Conservation (phyloP, 108 stramenopile genomes). For the Cyclotella kingstonii region DNA sequence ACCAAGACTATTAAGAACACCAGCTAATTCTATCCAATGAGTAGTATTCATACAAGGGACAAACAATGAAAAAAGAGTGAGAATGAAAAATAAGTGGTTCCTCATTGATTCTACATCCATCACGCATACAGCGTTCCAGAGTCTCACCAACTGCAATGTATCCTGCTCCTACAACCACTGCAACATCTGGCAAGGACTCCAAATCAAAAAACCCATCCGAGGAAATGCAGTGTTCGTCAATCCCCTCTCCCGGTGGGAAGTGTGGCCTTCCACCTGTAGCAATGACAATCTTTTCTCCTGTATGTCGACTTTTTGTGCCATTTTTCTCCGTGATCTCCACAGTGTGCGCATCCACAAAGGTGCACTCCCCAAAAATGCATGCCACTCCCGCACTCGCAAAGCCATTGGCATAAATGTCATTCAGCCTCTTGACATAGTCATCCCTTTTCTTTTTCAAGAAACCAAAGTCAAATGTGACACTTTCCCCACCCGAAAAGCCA, state of each 20-base stretch:
- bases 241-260: constrained; percentile 64
- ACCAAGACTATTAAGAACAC: constrained; percentile 84
- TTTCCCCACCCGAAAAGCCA: constrained; percentile 34
- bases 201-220: constrained; percentile 94
- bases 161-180: constrained; percentile 95
- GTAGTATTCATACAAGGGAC: background rate
- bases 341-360: constrained; percentile 55
- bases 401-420: constrained; percentile 80
- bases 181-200: constrained; percentile 75
- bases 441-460: constrained; percentile 80
- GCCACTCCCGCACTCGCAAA: constrained; percentile 58
- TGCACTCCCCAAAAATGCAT: constrained; percentile 56
- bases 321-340: constrained; percentile 35
- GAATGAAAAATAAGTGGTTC: background rate
- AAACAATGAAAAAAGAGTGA: background rate
- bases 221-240: constrained; percentile 74
- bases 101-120: no score
- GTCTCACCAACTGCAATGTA: constrained; percentile 87
- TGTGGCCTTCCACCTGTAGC: constrained; percentile 88
- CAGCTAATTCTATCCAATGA: constrained; percentile 71
- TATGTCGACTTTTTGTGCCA: constrained; percentile 25
- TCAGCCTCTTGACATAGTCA: constrained; percentile 79
- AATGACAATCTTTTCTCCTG: constrained; percentile 79
- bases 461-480: constrained; percentile 67
- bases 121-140: background rate